These are phyloP conservation scores for Nidularia pulvinata DNA, from an alignment of 768 basidiomycete genomes.

Conservation along the genomic window DNA sequence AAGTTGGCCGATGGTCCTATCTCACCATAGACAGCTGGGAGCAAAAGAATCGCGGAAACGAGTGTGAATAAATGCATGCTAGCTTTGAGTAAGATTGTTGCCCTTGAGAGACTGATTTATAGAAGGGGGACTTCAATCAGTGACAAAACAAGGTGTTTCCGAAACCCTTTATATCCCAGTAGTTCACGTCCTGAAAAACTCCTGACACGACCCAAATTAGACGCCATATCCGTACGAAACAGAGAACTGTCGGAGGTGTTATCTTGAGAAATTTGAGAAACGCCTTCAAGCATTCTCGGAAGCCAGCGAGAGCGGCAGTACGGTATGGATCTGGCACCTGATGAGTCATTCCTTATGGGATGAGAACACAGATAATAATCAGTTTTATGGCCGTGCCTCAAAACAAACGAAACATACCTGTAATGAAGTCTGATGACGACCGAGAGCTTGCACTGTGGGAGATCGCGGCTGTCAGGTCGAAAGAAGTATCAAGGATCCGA, in stretches of 20 bases:
- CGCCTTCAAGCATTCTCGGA: not conserved
- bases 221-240: not conserved
- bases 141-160: not conserved
- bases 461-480: not conserved
- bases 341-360: not conserved
- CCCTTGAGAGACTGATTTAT: too few relatives aligned
- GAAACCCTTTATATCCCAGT: not conserved
- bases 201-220: too few relatives aligned
- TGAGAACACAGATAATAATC: not conserved
- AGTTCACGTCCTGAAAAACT: not conserved
- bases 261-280: not conserved
- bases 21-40: conserved; percentile 10
- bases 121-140: not conserved
- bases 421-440: not conserved
- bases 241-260: not conserved
- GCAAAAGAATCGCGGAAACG: conserved; percentile 2
- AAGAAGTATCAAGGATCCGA: not conserved
- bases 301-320: not conserved
- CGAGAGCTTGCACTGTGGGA: not conserved
- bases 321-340: not conserved
- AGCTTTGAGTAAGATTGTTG: not conserved
- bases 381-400: not conserved
- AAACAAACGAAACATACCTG: not conserved
- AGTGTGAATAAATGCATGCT: conserved; percentile 2
- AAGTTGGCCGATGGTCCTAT: conserved; percentile 30